phyloP scores from a whole-genome alignment of 1,284 basidiomycete genomes.

The Puccinia coronata region DNA sequence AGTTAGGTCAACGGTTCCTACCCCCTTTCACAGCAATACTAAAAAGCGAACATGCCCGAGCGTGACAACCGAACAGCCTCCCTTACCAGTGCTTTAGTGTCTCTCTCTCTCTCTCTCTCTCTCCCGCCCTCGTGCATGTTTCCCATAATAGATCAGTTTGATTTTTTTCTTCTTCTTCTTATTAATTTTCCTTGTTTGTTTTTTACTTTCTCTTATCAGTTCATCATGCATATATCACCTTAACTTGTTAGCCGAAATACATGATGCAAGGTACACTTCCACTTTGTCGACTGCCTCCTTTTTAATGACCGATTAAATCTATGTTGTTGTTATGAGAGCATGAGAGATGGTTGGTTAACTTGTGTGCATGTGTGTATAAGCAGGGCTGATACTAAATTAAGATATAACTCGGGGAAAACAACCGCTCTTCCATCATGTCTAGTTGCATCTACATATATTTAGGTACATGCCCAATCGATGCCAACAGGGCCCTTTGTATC shows the following conservation, averaged over 20 bases:
- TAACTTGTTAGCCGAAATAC: slow-evolving; percentile 26
- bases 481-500: too few relatives aligned
- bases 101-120: background rate
- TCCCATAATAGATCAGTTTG: slow-evolving; percentile 25
- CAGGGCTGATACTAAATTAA: too few relatives aligned
- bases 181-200: slow-evolving; percentile 54
- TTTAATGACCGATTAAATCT: too few relatives aligned
- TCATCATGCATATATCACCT: slow-evolving; percentile 47
- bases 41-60: background rate
- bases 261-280: slow-evolving; percentile 49
- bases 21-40: background rate
- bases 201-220: slow-evolving; percentile 20
- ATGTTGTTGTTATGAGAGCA: too few relatives aligned
- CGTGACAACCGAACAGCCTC: background rate
- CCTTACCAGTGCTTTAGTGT: background rate
- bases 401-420: too few relatives aligned
- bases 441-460: too few relatives aligned
- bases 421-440: too few relatives aligned
- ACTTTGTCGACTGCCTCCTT: too few relatives aligned
- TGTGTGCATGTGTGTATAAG: too few relatives aligned
- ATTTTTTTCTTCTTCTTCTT: slow-evolving; percentile 59
- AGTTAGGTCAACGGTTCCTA: background rate
- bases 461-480: too few relatives aligned
- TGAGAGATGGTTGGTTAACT: too few relatives aligned
- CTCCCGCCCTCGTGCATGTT: background rate